Conservation (phyloP, 2,329 filamentous ascomycete genomes). For the Metarhizium guizhouense region DNA sequence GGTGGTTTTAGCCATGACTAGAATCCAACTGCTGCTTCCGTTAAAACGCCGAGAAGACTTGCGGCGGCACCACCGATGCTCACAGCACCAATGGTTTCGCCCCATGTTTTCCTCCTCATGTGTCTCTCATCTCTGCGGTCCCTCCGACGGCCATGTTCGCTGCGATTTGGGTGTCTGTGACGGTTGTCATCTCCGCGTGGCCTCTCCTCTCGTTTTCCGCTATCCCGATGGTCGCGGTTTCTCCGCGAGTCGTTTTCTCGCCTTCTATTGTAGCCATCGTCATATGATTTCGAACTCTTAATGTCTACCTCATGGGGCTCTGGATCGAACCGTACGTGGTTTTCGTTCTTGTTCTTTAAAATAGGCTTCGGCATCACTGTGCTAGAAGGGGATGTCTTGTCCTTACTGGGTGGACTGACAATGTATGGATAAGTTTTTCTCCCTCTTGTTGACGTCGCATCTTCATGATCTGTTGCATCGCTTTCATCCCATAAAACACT, state of each 20-base stretch:
- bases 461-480: constrained; percentile 23
- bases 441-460: constrained; percentile 21
- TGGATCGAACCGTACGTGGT: constrained; percentile 45
- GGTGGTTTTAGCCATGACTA: not conserved
- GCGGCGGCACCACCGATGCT: constrained; percentile 53
- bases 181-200: constrained; percentile 16
- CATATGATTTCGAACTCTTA: constrained; percentile 17
- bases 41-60: constrained; percentile 47
- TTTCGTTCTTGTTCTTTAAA: constrained; percentile 51
- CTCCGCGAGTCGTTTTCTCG: constrained; percentile 12
- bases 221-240: constrained; percentile 18
- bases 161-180: constrained; percentile 27
- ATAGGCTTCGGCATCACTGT: constrained; percentile 44
- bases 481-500: constrained; percentile 21
- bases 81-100: constrained; percentile 47
- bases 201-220: constrained; percentile 12
- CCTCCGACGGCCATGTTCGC: constrained; percentile 27
- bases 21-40: constrained; percentile 40
- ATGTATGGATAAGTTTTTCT: constrained; percentile 27
- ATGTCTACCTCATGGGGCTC: constrained; percentile 36
- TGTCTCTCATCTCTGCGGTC: constrained; percentile 28
- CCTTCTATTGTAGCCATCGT: constrained; percentile 22
- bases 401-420: constrained; percentile 25
- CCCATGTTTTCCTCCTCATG: constrained; percentile 36
- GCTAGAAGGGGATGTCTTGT: constrained; percentile 24